Evolutionary conservation across 345 rosid species (phyloP).

Genomic region (Populus ilicifolia): DNA sequence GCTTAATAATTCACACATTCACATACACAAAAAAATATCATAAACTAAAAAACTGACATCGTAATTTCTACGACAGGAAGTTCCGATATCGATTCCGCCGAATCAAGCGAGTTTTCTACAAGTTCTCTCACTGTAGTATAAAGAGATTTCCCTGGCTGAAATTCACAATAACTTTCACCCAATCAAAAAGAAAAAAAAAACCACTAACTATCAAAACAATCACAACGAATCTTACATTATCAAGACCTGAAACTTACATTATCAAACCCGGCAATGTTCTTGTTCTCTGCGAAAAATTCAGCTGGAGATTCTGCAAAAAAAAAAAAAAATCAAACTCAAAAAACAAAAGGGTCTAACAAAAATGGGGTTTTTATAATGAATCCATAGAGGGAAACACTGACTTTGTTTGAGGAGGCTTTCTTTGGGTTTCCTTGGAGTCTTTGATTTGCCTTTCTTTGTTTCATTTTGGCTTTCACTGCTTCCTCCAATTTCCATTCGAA

Average conservation of each 20-base stretch:
- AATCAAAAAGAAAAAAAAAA: neutral
- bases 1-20: neutral
- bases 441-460: slow-evolving; percentile 62
- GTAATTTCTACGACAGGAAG: slow-evolving; percentile 84
- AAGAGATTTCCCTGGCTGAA: slow-evolving; percentile 86
- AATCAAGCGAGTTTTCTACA: slow-evolving; percentile 92
- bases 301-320: slow-evolving; percentile 85
- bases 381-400: slow-evolving; percentile 18
- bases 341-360: neutral
- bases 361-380: neutral
- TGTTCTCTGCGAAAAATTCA: slow-evolving; percentile 97
- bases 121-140: slow-evolving; percentile 93
- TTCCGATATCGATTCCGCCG: slow-evolving; percentile 86
- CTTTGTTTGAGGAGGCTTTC: slow-evolving; percentile 91
- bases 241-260: slow-evolving; percentile 46
- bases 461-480: slow-evolving; percentile 41
- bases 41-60: slow-evolving; percentile 43
- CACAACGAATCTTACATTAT: neutral
- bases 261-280: slow-evolving; percentile 98
- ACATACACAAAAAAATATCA: neutral
- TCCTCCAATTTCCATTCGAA: slow-evolving; percentile 33
- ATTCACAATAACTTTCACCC: slow-evolving; percentile 7
- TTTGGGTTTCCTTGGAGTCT: slow-evolving; percentile 48
- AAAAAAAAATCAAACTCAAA: neutral
- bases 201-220: neutral